Evolutionary conservation across 164 flowering plant species (phyloP).

Genomic region (Echeveria elegans): DNA sequence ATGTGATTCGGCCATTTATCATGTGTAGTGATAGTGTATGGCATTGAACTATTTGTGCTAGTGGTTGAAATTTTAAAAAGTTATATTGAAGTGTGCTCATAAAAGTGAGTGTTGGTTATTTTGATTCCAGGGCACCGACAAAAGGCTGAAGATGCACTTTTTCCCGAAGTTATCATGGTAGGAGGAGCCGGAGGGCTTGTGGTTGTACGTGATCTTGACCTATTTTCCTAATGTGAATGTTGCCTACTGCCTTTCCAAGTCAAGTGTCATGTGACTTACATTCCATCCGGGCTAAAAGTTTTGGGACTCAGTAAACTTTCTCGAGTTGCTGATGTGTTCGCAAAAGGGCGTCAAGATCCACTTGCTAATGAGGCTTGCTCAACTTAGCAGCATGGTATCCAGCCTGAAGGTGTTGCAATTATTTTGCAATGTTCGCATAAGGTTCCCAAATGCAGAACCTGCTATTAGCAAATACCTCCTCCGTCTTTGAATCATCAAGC

Average conservation of each 20-base stretch:
- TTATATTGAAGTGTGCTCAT: background rate
- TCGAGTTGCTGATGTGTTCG: constrained; percentile 59
- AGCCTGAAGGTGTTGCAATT: constrained; percentile 80
- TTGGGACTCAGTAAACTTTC: constrained; percentile 92
- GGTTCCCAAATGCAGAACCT: constrained; percentile 44
- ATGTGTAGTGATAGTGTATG: no score
- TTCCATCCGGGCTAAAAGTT: constrained; percentile 74
- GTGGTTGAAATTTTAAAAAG: no score
- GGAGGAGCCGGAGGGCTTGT: constrained; percentile 93
- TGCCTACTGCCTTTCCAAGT: constrained; percentile 95
- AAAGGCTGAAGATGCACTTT: constrained; percentile 68
- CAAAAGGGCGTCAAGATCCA: constrained; percentile 87
- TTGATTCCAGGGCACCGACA: constrained; percentile 55
- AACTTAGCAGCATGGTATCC: constrained; percentile 61
- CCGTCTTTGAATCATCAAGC: no score
- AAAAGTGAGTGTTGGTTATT: background rate
- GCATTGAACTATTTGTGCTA: no score
- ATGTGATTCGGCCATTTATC: no score
- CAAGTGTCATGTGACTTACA: constrained; percentile 81
- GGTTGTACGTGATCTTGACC: constrained; percentile 77
- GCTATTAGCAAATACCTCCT: no score
- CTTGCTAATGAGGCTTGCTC: constrained; percentile 70
- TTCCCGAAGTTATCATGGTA: constrained; percentile 89
- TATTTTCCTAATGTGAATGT: constrained; percentile 84
- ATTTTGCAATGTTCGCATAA: constrained; percentile 70